Conservation (phyloP, 495 filamentous ascomycete genomes). For the Pyronema omphalodes region DNA sequence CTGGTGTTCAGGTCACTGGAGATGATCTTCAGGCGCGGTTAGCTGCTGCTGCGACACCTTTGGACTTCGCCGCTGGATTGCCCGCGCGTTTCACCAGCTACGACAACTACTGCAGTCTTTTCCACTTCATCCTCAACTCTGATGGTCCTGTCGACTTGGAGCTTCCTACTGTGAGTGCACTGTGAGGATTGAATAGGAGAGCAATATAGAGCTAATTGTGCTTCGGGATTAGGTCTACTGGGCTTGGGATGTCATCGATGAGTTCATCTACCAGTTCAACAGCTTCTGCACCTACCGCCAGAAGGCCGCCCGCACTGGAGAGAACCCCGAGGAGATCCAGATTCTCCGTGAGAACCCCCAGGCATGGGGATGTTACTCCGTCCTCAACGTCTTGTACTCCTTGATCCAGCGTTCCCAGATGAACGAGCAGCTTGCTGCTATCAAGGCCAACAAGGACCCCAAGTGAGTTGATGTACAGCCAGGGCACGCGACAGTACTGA, state of each 20-base stretch:
- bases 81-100: slow-evolving; percentile 96
- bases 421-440: slow-evolving; percentile 84
- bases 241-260: slow-evolving; percentile 99
- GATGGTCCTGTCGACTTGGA: slow-evolving; percentile 94
- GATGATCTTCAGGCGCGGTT: slow-evolving; percentile 85
- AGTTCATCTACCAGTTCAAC: slow-evolving; percentile 99
- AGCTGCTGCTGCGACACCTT: slow-evolving; percentile 70
- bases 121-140: slow-evolving; percentile 97
- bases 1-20: slow-evolving; percentile 16
- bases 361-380: slow-evolving; percentile 98
- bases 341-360: slow-evolving; percentile 90
- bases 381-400: slow-evolving; percentile 97
- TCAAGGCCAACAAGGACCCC: slow-evolving; percentile 83
- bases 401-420: slow-evolving; percentile 96
- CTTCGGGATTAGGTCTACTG: slow-evolving; percentile 64
- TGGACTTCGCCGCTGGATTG: slow-evolving; percentile 85
- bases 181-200: background rate
- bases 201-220: slow-evolving; percentile 6
- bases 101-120: slow-evolving; percentile 96
- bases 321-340: slow-evolving; percentile 74
- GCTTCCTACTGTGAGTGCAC: slow-evolving; percentile 66
- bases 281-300: slow-evolving; percentile 94
- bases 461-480: slow-evolving; percentile 10
- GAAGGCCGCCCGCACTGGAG: slow-evolving; percentile 65
- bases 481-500: background rate